Evolutionary conservation across 2,329 filamentous ascomycete genomes (phyloP).

Genomic region (Epichloe bromicola): DNA sequence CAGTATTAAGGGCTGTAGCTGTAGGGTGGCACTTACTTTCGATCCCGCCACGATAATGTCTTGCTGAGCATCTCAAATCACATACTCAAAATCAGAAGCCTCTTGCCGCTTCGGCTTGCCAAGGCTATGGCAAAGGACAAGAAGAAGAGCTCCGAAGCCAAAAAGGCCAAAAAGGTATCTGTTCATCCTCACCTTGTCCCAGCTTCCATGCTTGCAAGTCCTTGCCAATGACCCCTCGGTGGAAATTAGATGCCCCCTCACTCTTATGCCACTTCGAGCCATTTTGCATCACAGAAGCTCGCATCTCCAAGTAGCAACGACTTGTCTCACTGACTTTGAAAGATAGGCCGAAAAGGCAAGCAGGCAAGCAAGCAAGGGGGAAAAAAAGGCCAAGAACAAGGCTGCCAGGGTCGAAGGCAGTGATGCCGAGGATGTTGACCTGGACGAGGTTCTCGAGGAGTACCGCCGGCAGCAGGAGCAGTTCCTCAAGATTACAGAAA

Average conservation of each 20-base stretch:
- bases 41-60: too few relatives aligned
- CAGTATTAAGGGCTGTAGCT: too few relatives aligned
- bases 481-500: constrained; percentile 87
- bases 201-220: background rate
- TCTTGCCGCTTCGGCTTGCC: background rate
- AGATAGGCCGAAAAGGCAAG: constrained; percentile 47
- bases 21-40: too few relatives aligned
- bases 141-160: constrained; percentile 34
- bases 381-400: constrained; percentile 69
- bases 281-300: background rate
- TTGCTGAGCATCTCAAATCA: too few relatives aligned
- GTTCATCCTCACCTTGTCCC: constrained; percentile 4
- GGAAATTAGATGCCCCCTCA: background rate
- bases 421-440: constrained; percentile 82
- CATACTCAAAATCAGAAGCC: too few relatives aligned
- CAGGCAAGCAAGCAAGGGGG: constrained; percentile 74
- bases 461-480: constrained; percentile 88
- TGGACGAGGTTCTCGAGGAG: constrained; percentile 85
- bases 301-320: background rate
- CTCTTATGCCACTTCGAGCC: background rate
- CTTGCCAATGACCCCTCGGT: constrained; percentile 5
- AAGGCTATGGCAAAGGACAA: constrained; percentile 37
- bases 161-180: constrained; percentile 36
- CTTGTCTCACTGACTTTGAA: background rate
- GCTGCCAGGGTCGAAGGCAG: constrained; percentile 63